Conservation (phyloP, 164 flowering plant genomes). For the Vitis amurensis region DNA sequence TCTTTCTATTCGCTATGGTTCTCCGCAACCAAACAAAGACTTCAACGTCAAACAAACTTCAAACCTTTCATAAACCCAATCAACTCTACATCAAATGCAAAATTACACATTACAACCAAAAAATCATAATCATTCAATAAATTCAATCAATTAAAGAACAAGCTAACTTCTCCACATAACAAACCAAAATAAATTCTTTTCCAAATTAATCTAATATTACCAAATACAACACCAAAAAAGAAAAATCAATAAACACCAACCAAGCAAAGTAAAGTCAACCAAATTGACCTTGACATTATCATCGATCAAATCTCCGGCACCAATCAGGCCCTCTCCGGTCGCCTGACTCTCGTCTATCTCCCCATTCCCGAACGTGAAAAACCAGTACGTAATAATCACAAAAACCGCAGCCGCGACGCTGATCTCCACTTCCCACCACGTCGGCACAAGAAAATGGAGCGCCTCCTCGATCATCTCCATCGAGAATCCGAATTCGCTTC, state of each 20-base stretch:
- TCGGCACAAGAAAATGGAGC: slow-evolving; percentile 57
- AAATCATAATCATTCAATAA: too few relatives aligned
- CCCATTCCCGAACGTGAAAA: slow-evolving; percentile 34
- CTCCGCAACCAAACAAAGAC: too few relatives aligned
- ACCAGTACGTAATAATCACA: slow-evolving; percentile 54
- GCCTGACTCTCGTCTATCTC: slow-evolving; percentile 13
- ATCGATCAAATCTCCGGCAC: background rate
- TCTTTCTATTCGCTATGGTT: too few relatives aligned
- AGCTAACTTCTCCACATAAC: too few relatives aligned
- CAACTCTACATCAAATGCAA: too few relatives aligned
- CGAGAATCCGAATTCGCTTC: background rate
- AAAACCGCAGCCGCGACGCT: slow-evolving; percentile 66
- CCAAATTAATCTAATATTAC: too few relatives aligned
- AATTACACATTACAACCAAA: too few relatives aligned
- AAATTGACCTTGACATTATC: slow-evolving; percentile 9
- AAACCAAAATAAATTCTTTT: too few relatives aligned
- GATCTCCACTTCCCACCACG: slow-evolving; percentile 88
- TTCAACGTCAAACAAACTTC: too few relatives aligned
- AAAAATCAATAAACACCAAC: background rate
- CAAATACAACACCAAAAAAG: background rate
- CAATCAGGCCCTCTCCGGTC: slow-evolving; percentile 13
- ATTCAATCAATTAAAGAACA: too few relatives aligned
- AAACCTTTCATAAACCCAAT: too few relatives aligned
- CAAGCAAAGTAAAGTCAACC: background rate
- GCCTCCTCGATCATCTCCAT: slow-evolving; percentile 35